A percentile compares a stretch with the other conserved stretches of the same genome.
phyloP scores from a whole-genome alignment of 2,329 filamentous ascomycete species.

The Aschersonia sp. region DNA sequence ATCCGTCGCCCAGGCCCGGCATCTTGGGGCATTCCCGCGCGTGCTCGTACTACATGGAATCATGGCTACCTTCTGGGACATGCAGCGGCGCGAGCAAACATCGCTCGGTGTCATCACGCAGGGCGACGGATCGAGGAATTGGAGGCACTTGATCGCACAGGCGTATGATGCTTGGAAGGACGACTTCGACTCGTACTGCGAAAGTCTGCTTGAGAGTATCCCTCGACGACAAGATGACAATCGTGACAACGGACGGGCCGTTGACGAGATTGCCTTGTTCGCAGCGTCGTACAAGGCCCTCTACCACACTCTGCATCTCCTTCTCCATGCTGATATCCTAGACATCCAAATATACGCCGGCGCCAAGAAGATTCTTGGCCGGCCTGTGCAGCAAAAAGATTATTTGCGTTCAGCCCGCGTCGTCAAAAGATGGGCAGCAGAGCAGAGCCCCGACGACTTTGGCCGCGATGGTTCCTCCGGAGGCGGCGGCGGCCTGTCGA shows the following conservation, averaged over 20 bases:
- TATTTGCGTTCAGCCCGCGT: conserved; percentile 32
- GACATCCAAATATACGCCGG: conserved; percentile 49
- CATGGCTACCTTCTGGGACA: conserved; percentile 48
- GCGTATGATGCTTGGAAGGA: conserved; percentile 43
- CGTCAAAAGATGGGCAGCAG: conserved; percentile 33
- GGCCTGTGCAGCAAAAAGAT: conserved; percentile 33
- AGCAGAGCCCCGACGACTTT: conserved; percentile 3
- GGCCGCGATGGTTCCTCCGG: too few species aligned
- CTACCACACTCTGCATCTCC: conserved; percentile 42
- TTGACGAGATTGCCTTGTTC: conserved; percentile 18
- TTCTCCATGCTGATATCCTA: conserved; percentile 42
- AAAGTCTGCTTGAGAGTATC: conserved; percentile 3
- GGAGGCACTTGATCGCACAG: conserved; percentile 33
- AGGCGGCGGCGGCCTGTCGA: too few species aligned
- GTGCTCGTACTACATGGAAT: conserved; percentile 43
- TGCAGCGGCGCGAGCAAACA: conserved; percentile 47
- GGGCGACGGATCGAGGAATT: conserved; percentile 13
- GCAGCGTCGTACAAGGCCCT: conserved; percentile 35
- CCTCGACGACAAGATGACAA: neutral
- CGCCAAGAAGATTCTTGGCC: conserved; percentile 41
- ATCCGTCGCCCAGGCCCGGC: conserved; percentile 15
- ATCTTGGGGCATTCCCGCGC: conserved; percentile 35
- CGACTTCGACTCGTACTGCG: conserved; percentile 39
- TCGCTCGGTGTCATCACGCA: conserved; percentile 29
- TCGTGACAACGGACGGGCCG: neutral